A percentile compares a stretch with the other conserved stretches of the same genome.
Conservation (phyloP, 345 rosid genomes). For the Aquilaria malaccensis region DNA sequence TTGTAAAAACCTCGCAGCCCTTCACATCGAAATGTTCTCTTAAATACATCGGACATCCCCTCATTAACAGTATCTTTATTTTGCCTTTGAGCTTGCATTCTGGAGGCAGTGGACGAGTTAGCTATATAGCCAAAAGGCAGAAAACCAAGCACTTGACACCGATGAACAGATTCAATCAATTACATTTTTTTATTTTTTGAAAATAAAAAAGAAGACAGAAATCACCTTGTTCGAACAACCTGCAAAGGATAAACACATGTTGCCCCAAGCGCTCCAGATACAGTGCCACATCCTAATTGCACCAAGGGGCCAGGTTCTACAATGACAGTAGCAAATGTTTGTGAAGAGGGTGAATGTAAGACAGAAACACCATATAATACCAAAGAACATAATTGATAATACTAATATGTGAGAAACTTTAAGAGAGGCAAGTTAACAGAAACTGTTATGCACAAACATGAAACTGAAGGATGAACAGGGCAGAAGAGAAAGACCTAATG, state of each 20-base stretch:
- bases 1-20: conserved; percentile 73
- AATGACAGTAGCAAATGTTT: background rate
- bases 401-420: no score
- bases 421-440: background rate
- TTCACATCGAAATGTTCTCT: conserved; percentile 63
- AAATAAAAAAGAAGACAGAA: background rate
- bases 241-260: conserved; percentile 94
- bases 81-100: conserved; percentile 81
- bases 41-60: conserved; percentile 75
- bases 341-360: conserved; percentile 3
- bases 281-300: conserved; percentile 83
- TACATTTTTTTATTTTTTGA: background rate
- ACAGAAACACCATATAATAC: conserved; percentile 1
- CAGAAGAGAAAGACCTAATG: background rate
- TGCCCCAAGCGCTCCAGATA: conserved; percentile 89
- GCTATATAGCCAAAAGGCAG: background rate
- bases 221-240: conserved; percentile 86
- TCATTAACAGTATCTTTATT: conserved; percentile 30
- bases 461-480: background rate
- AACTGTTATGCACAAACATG: background rate
- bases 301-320: conserved; percentile 83
- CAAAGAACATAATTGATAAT: background rate
- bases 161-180: background rate
- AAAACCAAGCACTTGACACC: no score
- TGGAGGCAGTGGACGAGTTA: conserved; percentile 14